Evolutionary conservation across 2,329 filamentous ascomycete species (phyloP), one percentile per base, ranked within the genome.

Genomic region (Calonectria hawksworthii): DNA sequence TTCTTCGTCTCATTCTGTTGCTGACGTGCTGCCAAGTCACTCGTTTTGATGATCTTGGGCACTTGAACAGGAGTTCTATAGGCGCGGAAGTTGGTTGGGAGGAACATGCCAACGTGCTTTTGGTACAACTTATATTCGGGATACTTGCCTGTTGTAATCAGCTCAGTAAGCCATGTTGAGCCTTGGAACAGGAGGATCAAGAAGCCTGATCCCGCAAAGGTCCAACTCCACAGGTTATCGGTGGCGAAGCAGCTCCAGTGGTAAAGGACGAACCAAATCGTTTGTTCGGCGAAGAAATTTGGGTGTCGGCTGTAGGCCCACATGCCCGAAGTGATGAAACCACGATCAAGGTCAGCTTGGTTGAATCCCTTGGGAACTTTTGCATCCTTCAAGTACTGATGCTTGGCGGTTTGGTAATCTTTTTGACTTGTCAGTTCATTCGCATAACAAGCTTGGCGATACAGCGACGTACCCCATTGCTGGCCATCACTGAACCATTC

Each of bases 281-380:
- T 89, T 86, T 99, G 97, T 86, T 99, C 97, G 7, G 95, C 95
- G 7, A 94, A 92, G 82, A 99, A 99, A 85, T 99, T 99, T 63
- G 97, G 97, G 84, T 99, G 98, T 59, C 97, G 91, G 79, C 94
- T 96, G 87, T 93, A 96, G 0, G 93, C 93, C 93, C 95, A 99
- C 10, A 99, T 88, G 0, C 97, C 97, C 6, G 90, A 92, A 11
- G 95, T 94, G 77, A 94, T 90, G 86, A 99, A 99, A 52, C 97
- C 97, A 47, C 96, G 94, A 77, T 98, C 95, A 32, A 99, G 91
- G 69, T 98, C 95, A 74, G 92, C 92, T 78, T 93, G 92, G 0
- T 89, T 90, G 84, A 90, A 96, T 28, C 86, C 89, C 7, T 86
- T 84, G 0, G 95, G 92, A 4, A 96, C 89, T 83, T 94, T 94